These are phyloP conservation scores for Cordia subcordata DNA, from an alignment of 257 asterid species.

Conservation along the genomic window DNA sequence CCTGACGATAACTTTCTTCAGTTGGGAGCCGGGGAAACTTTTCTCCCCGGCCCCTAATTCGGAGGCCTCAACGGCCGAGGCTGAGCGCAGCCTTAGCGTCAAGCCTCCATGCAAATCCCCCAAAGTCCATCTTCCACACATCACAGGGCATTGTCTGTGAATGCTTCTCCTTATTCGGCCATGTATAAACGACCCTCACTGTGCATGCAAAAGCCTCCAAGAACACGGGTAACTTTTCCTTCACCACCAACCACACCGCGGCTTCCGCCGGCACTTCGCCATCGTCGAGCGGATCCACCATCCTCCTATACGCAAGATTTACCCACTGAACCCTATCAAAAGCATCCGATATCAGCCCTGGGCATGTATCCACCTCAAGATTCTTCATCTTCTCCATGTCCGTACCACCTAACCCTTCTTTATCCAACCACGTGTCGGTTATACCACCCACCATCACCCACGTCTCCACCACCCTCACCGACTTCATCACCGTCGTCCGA, in stretches of 20 bases:
- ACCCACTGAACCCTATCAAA: constrained; percentile 36
- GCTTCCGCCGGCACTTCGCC: constrained; percentile 20
- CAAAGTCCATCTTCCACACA: constrained; percentile 50
- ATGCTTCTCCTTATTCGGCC: constrained; percentile 27
- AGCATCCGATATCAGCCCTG: constrained; percentile 39
- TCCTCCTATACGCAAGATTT: constrained; percentile 30
- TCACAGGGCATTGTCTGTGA: constrained; percentile 46
- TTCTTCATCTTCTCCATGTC: constrained; percentile 35
- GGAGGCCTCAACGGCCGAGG: constrained; percentile 25
- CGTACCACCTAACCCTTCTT: constrained; percentile 26
- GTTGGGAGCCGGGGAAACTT: too few species aligned
- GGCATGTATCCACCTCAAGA: constrained; percentile 38
- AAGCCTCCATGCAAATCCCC: constrained; percentile 56
- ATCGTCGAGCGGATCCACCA: constrained; percentile 22
- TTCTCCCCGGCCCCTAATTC: neutral
- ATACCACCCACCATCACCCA: constrained; percentile 39
- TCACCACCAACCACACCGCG: constrained; percentile 31
- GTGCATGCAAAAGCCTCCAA: constrained; percentile 42
- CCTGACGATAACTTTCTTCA: constrained; percentile 5
- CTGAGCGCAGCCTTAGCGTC: constrained; percentile 40
- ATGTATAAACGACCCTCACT: constrained; percentile 34
- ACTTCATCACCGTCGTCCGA: constrained; percentile 14
- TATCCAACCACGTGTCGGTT: constrained; percentile 13
- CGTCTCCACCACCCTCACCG: constrained; percentile 27
- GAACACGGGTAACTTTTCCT: constrained; percentile 19